phyloP scores from a whole-genome alignment of 768 basidiomycete genomes.

The Imleria badia region DNA sequence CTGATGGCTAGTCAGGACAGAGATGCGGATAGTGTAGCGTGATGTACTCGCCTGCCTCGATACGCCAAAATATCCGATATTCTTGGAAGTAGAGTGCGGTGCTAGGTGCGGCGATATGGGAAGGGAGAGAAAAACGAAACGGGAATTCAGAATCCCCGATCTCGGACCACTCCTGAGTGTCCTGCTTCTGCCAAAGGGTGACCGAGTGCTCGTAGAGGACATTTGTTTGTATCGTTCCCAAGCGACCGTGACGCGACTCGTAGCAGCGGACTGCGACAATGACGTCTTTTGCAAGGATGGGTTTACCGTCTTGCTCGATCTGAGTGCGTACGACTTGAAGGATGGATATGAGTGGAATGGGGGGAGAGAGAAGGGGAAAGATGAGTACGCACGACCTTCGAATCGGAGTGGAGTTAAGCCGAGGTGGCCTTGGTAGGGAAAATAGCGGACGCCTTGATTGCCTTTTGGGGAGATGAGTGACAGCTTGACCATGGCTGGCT shows the following conservation, averaged over 20 bases:
- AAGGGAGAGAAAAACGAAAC: slow-evolving; percentile 69
- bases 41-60: slow-evolving; percentile 68
- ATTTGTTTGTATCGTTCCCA: slow-evolving; percentile 57
- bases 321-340: slow-evolving; percentile 64
- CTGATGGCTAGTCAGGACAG: slow-evolving; percentile 38
- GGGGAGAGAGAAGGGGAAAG: not conserved
- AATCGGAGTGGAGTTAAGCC: slow-evolving; percentile 78
- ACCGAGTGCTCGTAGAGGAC: slow-evolving; percentile 66
- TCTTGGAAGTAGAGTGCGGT: slow-evolving; percentile 67
- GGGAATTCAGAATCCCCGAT: slow-evolving; percentile 67
- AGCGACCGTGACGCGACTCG: slow-evolving; percentile 67
- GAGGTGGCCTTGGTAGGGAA: slow-evolving; percentile 75
- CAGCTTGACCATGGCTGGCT: slow-evolving; percentile 61
- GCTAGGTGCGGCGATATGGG: slow-evolving; percentile 61
- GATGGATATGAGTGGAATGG: not conserved
- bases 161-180: slow-evolving; percentile 53
- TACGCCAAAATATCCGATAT: slow-evolving; percentile 78
- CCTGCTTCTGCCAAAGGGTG: slow-evolving; percentile 67
- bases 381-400: slow-evolving; percentile 60
- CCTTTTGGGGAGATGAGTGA: slow-evolving; percentile 66
- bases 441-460: slow-evolving; percentile 67
- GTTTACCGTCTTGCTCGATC: slow-evolving; percentile 68
- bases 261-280: slow-evolving; percentile 81
- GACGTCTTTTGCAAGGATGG: slow-evolving; percentile 63
- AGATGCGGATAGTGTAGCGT: not conserved